A percentile compares a stretch with the other conserved stretches of the same genome.
Evolutionary conservation across 179 eudicot genomes (phyloP).

Genomic region (Actinidia arguta): DNA sequence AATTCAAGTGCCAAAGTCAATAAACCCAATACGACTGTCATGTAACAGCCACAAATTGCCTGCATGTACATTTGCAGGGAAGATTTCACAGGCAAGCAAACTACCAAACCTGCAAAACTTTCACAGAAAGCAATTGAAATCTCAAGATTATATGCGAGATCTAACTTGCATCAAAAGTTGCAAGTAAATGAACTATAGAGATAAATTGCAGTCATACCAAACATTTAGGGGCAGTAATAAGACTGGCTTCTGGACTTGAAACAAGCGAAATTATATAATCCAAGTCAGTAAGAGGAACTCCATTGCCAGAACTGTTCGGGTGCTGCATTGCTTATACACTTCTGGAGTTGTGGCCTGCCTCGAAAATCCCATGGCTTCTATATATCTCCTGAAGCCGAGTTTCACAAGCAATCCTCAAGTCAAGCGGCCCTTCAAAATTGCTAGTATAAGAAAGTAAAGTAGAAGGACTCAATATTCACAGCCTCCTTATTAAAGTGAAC

Average conservation of each 20-base stretch:
- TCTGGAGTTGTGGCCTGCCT: slow-evolving; percentile 95
- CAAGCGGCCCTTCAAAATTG: too few species aligned
- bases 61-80: slow-evolving; percentile 99
- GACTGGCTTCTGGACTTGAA: slow-evolving; percentile 84
- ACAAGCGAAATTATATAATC: slow-evolving; percentile 96
- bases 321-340: slow-evolving; percentile 80
- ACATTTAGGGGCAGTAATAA: slow-evolving; percentile 97
- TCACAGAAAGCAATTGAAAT: slow-evolving; percentile 11
- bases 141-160: neutral
- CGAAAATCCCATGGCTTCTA: slow-evolving; percentile 81
- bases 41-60: slow-evolving; percentile 96
- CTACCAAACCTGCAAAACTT: slow-evolving; percentile 89
- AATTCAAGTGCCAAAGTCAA: slow-evolving; percentile 94
- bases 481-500: slow-evolving; percentile 96
- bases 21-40: slow-evolving; percentile 97
- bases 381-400: slow-evolving; percentile 82
- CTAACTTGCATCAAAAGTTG: slow-evolving; percentile 17
- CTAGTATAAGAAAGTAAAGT: too few species aligned
- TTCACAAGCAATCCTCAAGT: too few species aligned
- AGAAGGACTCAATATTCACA: slow-evolving; percentile 83
- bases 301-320: slow-evolving; percentile 82
- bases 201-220: slow-evolving; percentile 58
- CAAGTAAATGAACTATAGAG: slow-evolving; percentile 19
- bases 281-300: slow-evolving; percentile 97
- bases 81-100: slow-evolving; percentile 92